Evolutionary conservation across 371 early-diverging fungal genomes (phyloP).

Genomic region (Lichtheimia ornata): DNA sequence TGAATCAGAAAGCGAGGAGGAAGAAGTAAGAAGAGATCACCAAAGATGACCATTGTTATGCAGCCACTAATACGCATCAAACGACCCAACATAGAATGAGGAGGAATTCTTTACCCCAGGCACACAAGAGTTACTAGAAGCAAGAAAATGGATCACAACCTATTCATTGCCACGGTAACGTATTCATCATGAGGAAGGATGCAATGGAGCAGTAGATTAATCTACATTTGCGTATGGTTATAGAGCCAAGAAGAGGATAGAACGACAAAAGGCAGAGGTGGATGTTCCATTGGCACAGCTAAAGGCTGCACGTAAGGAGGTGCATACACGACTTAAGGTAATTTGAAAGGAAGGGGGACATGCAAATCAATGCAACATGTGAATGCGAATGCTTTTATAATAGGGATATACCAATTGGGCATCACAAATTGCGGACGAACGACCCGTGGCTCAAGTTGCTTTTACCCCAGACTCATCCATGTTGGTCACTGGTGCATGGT

Average conservation of each 20-base stretch:
- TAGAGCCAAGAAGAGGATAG: slow-evolving; percentile 77
- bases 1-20: slow-evolving; percentile 51
- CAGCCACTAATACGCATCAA: neutral
- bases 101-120: slow-evolving; percentile 93
- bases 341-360: neutral
- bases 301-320: slow-evolving; percentile 78
- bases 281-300: slow-evolving; percentile 71
- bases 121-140: slow-evolving; percentile 64
- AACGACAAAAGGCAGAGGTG: slow-evolving; percentile 67
- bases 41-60: too few species aligned
- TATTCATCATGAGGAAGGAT: neutral
- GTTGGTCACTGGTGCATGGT: slow-evolving; percentile 86
- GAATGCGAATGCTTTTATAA: neutral
- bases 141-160: slow-evolving; percentile 72
- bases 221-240: neutral
- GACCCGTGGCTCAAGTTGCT: slow-evolving; percentile 77
- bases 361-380: neutral
- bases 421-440: slow-evolving; percentile 91
- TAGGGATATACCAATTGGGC: slow-evolving; percentile 72
- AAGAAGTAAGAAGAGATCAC: slow-evolving; percentile 7
- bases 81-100: slow-evolving; percentile 25
- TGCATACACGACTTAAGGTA: slow-evolving; percentile 74
- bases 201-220: neutral
- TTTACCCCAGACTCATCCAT: slow-evolving; percentile 83
- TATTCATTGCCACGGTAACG: slow-evolving; percentile 79